Evolutionary conservation across 768 basidiomycete species (phyloP), one percentile per base, ranked within the genome.

Genomic region (Mycena floridula): DNA sequence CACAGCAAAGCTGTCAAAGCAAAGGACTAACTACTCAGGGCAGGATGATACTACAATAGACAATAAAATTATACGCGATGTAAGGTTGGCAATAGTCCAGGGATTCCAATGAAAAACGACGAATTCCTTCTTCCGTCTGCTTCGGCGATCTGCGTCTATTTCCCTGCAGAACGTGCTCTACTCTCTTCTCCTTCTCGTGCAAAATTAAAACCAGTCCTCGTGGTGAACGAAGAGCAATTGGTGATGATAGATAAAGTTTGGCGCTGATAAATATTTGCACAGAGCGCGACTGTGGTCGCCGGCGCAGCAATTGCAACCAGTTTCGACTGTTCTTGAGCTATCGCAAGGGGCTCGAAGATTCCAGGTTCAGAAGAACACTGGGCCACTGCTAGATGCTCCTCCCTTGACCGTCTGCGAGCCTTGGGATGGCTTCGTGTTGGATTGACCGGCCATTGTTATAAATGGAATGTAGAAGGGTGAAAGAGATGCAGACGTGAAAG

Each of bases 301-400:
- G n/a, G n/a, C n/a, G n/a, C n/a, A n/a, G n/a, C n/a, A n/a, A n/a
- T n/a, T n/a, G n/a, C n/a, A n/a, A n/a, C n/a, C n/a, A n/a, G n/a
- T n/a, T n/a, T n/a, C n/a, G n/a, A n/a, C n/a, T n/a, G n/a, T n/a
- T n/a, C n/a, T n/a, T n/a, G n/a, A n/a, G n/a, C n/a, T n/a, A n/a
- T 28, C 35, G 43, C 40, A 51, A 43, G 42, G 44, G 50, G 40
- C 47, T 44, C 45, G 42, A n/a, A 32, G 54, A 46, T 26, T 24
- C n/a, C 35, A 21, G 42, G 52, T 63, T 68, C 59, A 83, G 66
- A 83, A 83, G 66, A 83, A 81, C 26, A 78, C 72, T 39, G 81
- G 68, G 36, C 73, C 79, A 23, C 66, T 71, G 15, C 68, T 59
- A 30, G 72, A 67, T 36, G 79, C 79, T 37, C 68, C 68, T 13